Evolutionary conservation across 148 eudicot species (phyloP), one percentile per base, ranked within the genome.

Genomic region (Nepenthes gracilis): DNA sequence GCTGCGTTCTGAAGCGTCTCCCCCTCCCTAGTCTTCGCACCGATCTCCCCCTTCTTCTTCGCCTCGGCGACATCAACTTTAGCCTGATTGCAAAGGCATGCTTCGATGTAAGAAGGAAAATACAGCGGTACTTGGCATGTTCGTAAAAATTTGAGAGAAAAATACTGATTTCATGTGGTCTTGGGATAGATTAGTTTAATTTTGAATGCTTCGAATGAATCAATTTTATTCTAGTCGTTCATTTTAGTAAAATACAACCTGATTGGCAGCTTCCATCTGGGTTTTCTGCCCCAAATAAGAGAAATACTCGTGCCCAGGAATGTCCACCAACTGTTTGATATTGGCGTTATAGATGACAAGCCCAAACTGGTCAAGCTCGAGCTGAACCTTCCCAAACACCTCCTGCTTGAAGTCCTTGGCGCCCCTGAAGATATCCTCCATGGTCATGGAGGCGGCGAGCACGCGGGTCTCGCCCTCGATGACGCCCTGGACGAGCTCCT

Each of bases 401-500:
- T 74, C 72, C 33, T 66, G 65, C 43, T 80, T 77, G 61, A 80
- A 80, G 14, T 71, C 58, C 71, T 80, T 80, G 2, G 81, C 64
- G 0, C 84, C 84, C 14, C 55, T 65, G 35, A 80, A 80, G 34
- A 80, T 62, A 36, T 77, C 81, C 61, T 80, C 84, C 84, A 80
- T 80, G 61, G 84, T 77, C 84, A 80, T 74, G 50, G 84, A 74
- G 5, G 84, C 79, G 0, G 74, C 84, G 0, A 80, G 77, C 11
- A 77, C 84, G 15, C 84, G 76, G 2, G 84, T 80, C 55, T 80
- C 84, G 0, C 84, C 84, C 63, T 80, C 84, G 40, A 80, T 77
- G 12, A 80, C 71, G 1, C 84, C 84, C 32, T 77, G 70, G 12
- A 80, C 78, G 2, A 80, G 78, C 55, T 76, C 84, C 35, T 55